Evolutionary conservation across 2,329 filamentous ascomycete genomes (phyloP), one percentile per base, ranked within the genome.

Genomic region (Trichoderma sp.): DNA sequence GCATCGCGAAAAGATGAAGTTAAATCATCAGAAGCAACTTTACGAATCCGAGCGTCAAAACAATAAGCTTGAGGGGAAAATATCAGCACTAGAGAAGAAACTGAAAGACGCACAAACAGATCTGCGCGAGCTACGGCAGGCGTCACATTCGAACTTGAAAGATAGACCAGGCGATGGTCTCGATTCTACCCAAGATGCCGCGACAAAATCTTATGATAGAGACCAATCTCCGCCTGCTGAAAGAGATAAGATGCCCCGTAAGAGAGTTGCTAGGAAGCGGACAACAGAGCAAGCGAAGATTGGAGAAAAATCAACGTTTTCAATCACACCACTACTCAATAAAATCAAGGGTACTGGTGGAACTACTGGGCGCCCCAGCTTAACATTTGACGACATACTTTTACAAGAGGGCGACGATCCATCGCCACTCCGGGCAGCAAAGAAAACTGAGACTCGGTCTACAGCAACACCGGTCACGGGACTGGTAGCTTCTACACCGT

Each of bases 251-350:
- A 71, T 81, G 70, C 76, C 79, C 63, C 73, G 76, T 68, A 83
- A 81, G 72, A 82, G 82, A 53, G 77, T 78, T 40, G 74, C 80
- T 70, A 91, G 90, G 79, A 90, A 89, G 77, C 82, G 84, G 68
- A 85, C 83, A 59, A 78, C 83, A 33, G 86, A 89, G 1, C 81
- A 88, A 68, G 74, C 80, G 1, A 67, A 76, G 14, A 83, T 92
- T 5, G 93, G 92, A 35, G 93, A 97, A 76, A 97, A 97, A 79
- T 97, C 94, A 0, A 90, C 87, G 3, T 97, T 98, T 79, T 97
- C 94, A 4, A 93, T 97, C 72, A 98, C 95, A 0, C 95, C 95
- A 0, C 97, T 97, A 83, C 84, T 98, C 71, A 97, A 94, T 79
- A 89, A 91, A 62, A 90, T 88, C 31, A 89, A 86, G 79, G 83